Evolutionary conservation across 331 rosid species (phyloP).

Genomic region (Malus hybrid): DNA sequence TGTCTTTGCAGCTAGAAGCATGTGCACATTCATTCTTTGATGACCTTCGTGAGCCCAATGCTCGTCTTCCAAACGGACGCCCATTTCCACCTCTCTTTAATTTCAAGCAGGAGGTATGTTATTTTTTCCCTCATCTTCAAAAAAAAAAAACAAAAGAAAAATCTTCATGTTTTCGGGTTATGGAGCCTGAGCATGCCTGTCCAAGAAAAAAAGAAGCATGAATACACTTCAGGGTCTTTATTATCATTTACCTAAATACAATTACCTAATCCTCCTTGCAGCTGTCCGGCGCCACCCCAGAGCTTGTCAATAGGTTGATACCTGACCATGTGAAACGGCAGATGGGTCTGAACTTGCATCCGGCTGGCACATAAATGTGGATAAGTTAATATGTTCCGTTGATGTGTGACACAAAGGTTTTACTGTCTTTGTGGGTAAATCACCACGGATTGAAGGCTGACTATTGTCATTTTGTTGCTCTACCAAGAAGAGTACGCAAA

Average conservation of each 20-base stretch:
- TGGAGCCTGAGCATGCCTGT: not conserved
- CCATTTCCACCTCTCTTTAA: not conserved
- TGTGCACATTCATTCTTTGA: slow-evolving; percentile 94
- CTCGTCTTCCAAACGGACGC: too few relatives aligned
- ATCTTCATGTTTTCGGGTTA: not conserved
- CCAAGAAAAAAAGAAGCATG: not conserved
- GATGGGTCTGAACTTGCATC: slow-evolving; percentile 51
- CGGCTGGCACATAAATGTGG: slow-evolving; percentile 48
- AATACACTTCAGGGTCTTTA: too few relatives aligned
- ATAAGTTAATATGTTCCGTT: slow-evolving; percentile 19
- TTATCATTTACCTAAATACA: not conserved
- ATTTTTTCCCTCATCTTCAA: not conserved
- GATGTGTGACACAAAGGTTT: slow-evolving; percentile 37
- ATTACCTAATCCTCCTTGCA: slow-evolving; percentile 21
- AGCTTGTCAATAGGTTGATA: slow-evolving; percentile 72
- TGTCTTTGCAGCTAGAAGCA: slow-evolving; percentile 75
- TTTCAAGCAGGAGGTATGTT: slow-evolving; percentile 84
- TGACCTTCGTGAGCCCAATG: slow-evolving; percentile 49
- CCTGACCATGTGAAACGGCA: slow-evolving; percentile 90
- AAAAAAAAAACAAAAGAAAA: not conserved
- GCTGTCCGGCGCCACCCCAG: slow-evolving; percentile 80
- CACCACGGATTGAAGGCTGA: slow-evolving; percentile 31
- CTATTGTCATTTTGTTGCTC: slow-evolving; percentile 30
- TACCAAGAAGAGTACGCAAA: slow-evolving; percentile 20
- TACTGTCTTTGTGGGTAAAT: slow-evolving; percentile 50